Evolutionary conservation across 2,329 filamentous ascomycete species (phyloP), one percentile per base, ranked within the genome.

Genomic region (Aspergillus hortae): DNA sequence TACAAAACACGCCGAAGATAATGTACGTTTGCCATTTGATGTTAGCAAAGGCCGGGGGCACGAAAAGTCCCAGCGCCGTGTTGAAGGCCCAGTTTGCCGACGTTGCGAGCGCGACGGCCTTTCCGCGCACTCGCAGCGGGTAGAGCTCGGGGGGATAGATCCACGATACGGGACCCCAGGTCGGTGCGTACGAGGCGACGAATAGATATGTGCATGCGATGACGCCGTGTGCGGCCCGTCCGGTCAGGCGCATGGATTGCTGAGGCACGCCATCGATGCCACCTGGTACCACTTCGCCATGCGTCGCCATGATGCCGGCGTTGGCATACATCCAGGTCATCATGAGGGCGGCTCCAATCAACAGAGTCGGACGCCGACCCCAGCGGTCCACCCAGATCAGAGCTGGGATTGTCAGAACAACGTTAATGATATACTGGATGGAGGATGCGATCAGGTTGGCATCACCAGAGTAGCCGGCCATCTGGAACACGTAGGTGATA

Each of bases 371-470:
- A 38, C 87, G 88, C 56, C 89, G 88, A 44, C 89, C 89, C 84
- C 86, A 89, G 53, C 79, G 77, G 60, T 94, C 89, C 61, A 91
- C 81, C 73, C 77, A 92, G 42, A 92, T 68, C n/a, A 92, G 78
- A 1, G 88, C 88, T 0, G 88, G 87, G 6, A 92, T 68, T 0
- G 89, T 92, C 84, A 90, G 88, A 48, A 84, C 57, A 2, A 92
- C 88, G 66, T 92, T 92, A 76, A 92, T 89, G 59, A 91, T 78
- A 65, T 88, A 89, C 63, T 89, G 84, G 57, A 89, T 88, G 7
- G 80, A 82, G 30, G 84, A 86, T 3, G 86, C 80, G 35, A 88
- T 70, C 15, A 90, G 77, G 25, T 84, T 79, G 52, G 77, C 80
- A 61, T 82, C 77, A 10, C 78, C 79, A 2, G 70, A 74, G 3